These are phyloP conservation scores for Corylus heterophylla DNA, from an alignment of 306 rosid species.

Conservation along the genomic window DNA sequence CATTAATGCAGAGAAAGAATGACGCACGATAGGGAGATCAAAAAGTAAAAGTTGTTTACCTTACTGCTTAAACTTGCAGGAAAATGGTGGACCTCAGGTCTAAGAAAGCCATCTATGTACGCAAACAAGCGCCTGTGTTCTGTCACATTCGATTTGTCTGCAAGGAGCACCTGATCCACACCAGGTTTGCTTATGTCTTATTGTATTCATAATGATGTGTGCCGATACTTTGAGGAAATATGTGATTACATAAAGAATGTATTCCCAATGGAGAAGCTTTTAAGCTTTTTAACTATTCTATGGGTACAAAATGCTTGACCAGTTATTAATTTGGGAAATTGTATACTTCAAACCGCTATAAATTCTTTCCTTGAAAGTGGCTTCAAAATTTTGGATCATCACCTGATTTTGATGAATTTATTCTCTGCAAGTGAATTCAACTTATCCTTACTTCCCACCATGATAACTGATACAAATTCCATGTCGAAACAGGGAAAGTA, in stretches of 20 bases:
- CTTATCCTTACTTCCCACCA: background rate
- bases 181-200: constrained; percentile 51
- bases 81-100: constrained; percentile 67
- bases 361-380: constrained; percentile 14
- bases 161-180: constrained; percentile 68
- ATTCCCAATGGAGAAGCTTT: constrained; percentile 7
- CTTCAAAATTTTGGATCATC: constrained; percentile 4
- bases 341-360: background rate
- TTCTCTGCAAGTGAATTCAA: constrained; percentile 11
- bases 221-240: background rate
- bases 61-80: constrained; percentile 53
- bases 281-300: constrained; percentile 4
- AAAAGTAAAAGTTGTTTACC: constrained; percentile 9
- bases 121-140: constrained; percentile 60
- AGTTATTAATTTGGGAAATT: constrained; percentile 12
- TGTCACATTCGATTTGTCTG: constrained; percentile 77
- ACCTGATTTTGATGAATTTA: constrained; percentile 14
- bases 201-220: background rate
- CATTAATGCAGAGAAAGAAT: background rate
- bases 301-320: constrained; percentile 14
- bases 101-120: constrained; percentile 75
- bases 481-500: constrained; percentile 43
- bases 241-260: constrained; percentile 5
- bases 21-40: background rate
- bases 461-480: constrained; percentile 35